A percentile compares a stretch with the other conserved stretches of the same genome.
Conservation (phyloP, 129 eudicot genomes). For the Escallonia herrerae region DNA sequence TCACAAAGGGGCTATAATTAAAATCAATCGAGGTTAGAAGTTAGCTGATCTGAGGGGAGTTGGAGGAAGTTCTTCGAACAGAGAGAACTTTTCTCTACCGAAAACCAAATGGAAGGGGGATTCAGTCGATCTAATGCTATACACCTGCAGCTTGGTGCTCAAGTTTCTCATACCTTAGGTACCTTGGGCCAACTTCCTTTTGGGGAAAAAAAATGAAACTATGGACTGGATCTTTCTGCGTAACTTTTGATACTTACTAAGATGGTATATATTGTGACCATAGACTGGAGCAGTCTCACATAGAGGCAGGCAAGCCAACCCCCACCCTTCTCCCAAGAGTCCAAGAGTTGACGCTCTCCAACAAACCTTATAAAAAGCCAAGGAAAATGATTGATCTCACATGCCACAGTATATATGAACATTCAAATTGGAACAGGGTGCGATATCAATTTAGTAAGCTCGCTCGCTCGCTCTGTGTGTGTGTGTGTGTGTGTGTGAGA, state of each 20-base stretch:
- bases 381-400: slow-evolving; percentile 34
- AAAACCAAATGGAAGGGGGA: no score
- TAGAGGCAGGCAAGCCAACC: no score
- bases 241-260: not conserved
- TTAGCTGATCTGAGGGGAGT: no score
- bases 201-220: not conserved
- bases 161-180: not conserved
- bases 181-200: not conserved
- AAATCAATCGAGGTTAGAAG: no score
- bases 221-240: not conserved
- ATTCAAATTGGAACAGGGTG: no score
- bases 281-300: not conserved
- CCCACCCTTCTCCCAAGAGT: no score
- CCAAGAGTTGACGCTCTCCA: not conserved
- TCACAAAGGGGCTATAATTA: no score
- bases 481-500: no score
- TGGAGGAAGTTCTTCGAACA: no score
- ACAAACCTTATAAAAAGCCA: slow-evolving; percentile 19
- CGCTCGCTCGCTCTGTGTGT: not conserved
- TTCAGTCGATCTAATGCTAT: no score
- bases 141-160: not conserved
- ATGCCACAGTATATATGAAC: slow-evolving; percentile 25
- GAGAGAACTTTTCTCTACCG: no score
- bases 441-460: not conserved
- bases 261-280: not conserved